A percentile compares a stretch with the other conserved stretches of the same genome.
Conservation (phyloP, 441 rosid species). For the Gossypium schwendimanii region DNA sequence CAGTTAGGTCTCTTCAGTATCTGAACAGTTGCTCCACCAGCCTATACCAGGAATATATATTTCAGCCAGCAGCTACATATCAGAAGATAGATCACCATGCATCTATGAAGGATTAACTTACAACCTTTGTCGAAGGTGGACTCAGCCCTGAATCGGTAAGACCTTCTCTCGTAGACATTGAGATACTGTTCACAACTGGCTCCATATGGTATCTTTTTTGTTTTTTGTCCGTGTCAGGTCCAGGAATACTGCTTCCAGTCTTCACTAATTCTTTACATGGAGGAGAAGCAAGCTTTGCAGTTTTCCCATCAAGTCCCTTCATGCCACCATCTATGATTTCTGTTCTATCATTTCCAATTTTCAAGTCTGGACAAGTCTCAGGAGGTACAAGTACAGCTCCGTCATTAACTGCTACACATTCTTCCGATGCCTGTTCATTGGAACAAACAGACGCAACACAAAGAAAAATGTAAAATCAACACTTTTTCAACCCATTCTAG, state of each 20-base stretch:
- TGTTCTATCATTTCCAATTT: slow-evolving; percentile 10
- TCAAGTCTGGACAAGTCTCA: slow-evolving; percentile 16
- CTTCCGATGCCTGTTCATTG: slow-evolving; percentile 31
- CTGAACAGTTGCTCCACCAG: slow-evolving; percentile 42
- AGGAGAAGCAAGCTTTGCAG: slow-evolving; percentile 6
- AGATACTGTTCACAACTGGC: slow-evolving; percentile 17
- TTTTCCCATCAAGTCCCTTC: slow-evolving; percentile 2
- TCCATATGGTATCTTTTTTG: slow-evolving; percentile 11
- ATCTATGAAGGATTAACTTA: slow-evolving; percentile 11
- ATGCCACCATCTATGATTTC: slow-evolving; percentile 15
- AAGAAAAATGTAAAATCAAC: not conserved
- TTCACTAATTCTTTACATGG: slow-evolving; percentile 19
- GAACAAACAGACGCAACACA: not conserved
- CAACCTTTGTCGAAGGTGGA: slow-evolving; percentile 27
- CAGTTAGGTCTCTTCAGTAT: slow-evolving; percentile 49
- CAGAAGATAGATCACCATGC: not conserved
- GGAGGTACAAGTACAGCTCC: slow-evolving; percentile 16
- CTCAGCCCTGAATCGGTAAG: slow-evolving; percentile 20
- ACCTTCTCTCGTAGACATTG: slow-evolving; percentile 13
- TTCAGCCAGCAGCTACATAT: slow-evolving; percentile 12
- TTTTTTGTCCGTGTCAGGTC: slow-evolving; percentile 6
- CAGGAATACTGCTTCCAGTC: slow-evolving; percentile 17
- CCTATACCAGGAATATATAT: slow-evolving; percentile 31
- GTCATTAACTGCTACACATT: slow-evolving; percentile 24
- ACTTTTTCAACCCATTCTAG: not conserved